Base-by-base conservation (phyloP, 805 yeast genomes). In the Metschnikowia reukaufii region DNA sequence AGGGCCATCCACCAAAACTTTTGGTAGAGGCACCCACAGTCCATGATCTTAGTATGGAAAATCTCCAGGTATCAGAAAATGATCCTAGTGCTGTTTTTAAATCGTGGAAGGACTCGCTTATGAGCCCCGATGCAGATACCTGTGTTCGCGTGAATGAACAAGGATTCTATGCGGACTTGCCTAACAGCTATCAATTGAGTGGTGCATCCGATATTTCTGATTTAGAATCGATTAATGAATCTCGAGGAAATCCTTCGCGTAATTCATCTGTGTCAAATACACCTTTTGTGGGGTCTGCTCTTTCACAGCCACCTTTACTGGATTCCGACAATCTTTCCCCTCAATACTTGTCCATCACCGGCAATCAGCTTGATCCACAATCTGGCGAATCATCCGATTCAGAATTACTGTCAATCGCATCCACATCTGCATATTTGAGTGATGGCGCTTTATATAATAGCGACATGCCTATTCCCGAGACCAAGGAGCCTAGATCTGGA, bases 141-240 rank as follows among this genome's bases (percentile, higher is more conserved):
- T 27, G 49, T 3, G 41, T 21, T 8, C 31, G n/a, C 6, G 67
- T 70, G 0, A 60, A 70, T 48, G 73, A 70, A 8, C 77, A 72
- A 52, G 76, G 75, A 1, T 70, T 72, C 35, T 72, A 72, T 38
- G 51, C 62, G 5, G 68, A 63, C 34, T 44, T 44, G 50, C 54
- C 57, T 13, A 62, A 50, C 2, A 42, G 36, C 21, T 38, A 44
- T 15, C 47, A 42, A 30, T 34, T 42, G 12, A 49, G 52, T 12
- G 57, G 50, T 16, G 52, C 47, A 1, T 42, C 59, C 15, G 71
- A 65, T 31, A 39, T 61, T 2, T 65, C 72, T 1, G 75, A 70
- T 39, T 47, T 62, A 7, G 75, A 71, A 12, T 63, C 68, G 1
- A 27, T 57, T 13, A 37, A 47, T 9, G 56, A 51, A 4, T 35